Percentiles rank a stretch among this genome's conserved stretches.
phyloP scores from a whole-genome alignment of 805 yeast species.

The Danielozyma ontarioensis region DNA sequence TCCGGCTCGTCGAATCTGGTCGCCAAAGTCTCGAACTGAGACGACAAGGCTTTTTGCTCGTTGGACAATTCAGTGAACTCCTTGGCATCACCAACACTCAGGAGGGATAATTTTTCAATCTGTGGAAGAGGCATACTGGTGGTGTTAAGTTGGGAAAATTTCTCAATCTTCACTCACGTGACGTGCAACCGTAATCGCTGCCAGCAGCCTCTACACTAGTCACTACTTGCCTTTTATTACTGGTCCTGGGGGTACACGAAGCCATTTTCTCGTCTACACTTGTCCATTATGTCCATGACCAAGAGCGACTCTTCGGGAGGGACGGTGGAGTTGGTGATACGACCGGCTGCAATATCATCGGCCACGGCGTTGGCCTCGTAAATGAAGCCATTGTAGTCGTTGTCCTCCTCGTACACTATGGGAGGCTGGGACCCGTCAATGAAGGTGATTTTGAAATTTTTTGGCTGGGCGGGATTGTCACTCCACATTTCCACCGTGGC shows the following conservation, averaged over 20 bases:
- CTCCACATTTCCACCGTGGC: constrained; percentile 27
- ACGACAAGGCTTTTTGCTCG: constrained; percentile 62
- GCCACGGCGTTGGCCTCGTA: constrained; percentile 56
- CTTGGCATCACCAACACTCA: constrained; percentile 3
- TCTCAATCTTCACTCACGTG: too few relatives aligned
- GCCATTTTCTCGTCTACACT: constrained; percentile 38
- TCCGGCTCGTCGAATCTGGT: constrained; percentile 48
- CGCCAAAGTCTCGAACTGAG: constrained; percentile 80
- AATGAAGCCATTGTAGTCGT: constrained; percentile 45
- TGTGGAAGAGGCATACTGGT: too few relatives aligned
- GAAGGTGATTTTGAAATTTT: constrained; percentile 26
- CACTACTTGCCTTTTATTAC: too few relatives aligned
- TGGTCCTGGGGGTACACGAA: constrained; percentile 40
- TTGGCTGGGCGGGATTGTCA: constrained; percentile 29
- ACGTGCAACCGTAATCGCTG: too few relatives aligned
- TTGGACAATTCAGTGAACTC: constrained; percentile 26
- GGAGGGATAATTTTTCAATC: background rate
- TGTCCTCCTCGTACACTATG: constrained; percentile 26
- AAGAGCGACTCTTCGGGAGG: constrained; percentile 44
- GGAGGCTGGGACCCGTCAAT: constrained; percentile 16
- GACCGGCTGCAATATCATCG: constrained; percentile 36
- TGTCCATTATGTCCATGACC: constrained; percentile 47
- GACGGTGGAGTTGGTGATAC: constrained; percentile 26
- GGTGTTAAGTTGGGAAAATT: too few relatives aligned
- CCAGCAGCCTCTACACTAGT: too few relatives aligned